Percentiles rank a stretch among this genome's conserved stretches.
These are phyloP conservation scores for Lichtheimia ornata DNA, from an alignment of 371 early-diverging fungal species.

Conservation along the genomic window DNA sequence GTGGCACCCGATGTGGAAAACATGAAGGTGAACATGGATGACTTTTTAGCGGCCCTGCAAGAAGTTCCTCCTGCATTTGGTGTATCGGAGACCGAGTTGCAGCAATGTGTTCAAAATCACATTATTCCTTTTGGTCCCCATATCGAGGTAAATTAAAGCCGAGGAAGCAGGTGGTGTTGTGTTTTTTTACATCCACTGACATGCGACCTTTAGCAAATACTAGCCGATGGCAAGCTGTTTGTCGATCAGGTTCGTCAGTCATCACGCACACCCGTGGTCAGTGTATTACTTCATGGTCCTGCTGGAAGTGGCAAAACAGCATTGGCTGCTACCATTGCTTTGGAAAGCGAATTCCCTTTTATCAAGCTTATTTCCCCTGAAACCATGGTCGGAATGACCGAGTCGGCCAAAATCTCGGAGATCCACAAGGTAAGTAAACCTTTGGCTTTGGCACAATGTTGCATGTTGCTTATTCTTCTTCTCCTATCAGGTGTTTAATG, in stretches of 20 bases:
- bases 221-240: conserved; percentile 82
- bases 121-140: conserved; percentile 81
- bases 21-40: conserved; percentile 89
- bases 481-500: conserved; percentile 76
- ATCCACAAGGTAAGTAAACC: conserved; percentile 82
- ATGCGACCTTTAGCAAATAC: conserved; percentile 63
- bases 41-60: conserved; percentile 93
- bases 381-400: conserved; percentile 95
- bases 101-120: conserved; percentile 82
- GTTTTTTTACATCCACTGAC: neutral
- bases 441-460: neutral
- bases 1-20: conserved; percentile 82
- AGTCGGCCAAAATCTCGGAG: conserved; percentile 89
- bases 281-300: conserved; percentile 85
- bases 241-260: conserved; percentile 88
- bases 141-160: conserved; percentile 54
- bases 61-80: conserved; percentile 99
- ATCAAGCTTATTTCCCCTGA: conserved; percentile 98
- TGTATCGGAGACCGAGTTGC: conserved; percentile 91
- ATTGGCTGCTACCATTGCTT: conserved; percentile 95
- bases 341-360: conserved; percentile 95
- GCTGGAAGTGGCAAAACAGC: conserved; percentile 98
- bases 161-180: neutral
- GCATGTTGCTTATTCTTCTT: neutral
- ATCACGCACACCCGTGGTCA: conserved; percentile 84